Evolutionary conservation across 2,329 filamentous ascomycete genomes (phyloP), one percentile per base, ranked within the genome.

Genomic region (Tolypocladium album): DNA sequence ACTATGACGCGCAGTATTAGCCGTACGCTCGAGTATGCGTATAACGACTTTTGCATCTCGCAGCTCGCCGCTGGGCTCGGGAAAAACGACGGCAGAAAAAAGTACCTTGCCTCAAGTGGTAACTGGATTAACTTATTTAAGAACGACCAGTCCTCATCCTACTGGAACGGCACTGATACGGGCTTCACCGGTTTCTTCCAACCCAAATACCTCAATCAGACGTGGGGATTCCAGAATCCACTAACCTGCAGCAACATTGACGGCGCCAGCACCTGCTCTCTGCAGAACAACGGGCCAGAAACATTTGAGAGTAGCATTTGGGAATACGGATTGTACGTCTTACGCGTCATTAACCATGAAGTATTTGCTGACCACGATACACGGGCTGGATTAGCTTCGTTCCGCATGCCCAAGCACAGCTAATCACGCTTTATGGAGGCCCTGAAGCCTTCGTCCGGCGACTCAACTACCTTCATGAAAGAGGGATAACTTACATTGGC

Each of bases 1-100:
- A 84, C 85, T 0, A 81, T 88, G 70, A 90, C 88, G 0, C 79
- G 89, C 8, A 87, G 82, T 63, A 81, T 92, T 34, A 90, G 86
- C 1, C 79, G 89, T 9, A 91, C 88, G 0, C 81, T 92, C 0
- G 89, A 92, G 69, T 92, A 92, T 69, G 83, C 86, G 8, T 92
- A 92, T 71, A 85, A 92, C 64, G 89, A 92, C 72, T 92, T 84
- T 66, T 85, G 83, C 64, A 85, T 89, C 59, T 78, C 84, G 0
- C 76, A 84, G 55, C 82, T 90, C 60, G 87, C 87, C 0, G 76
- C 78, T 12, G 76, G 74, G 0, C 69, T 89, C 45, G 83, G 82
- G 1, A 77, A 82, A 15, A 74, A 75, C 3, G 72, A 69, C 0
- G 87, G 88, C 56, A 75, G 78, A 31, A 76, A 82, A 57, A 86